Base-by-base conservation (phyloP, 805 yeast genomes). In the Yarrowia bubula region DNA sequence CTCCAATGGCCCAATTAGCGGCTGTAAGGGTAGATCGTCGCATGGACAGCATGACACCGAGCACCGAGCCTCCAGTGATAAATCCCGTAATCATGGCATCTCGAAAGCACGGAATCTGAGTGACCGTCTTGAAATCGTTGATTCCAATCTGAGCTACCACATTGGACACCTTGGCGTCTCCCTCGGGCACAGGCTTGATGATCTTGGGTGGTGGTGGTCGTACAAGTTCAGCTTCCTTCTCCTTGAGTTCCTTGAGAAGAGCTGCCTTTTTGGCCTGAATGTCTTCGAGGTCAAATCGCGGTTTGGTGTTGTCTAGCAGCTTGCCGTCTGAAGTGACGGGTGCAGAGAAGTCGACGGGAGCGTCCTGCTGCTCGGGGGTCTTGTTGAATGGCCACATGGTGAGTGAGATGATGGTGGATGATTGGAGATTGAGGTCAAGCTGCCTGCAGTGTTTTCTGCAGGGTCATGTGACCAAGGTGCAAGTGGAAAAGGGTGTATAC, bases 1-100 rank as follows among this genome's bases (percentile, higher is more conserved):
- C 96, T 42, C 89, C 88, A 60, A 89, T 80, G 9, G 87, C 87
- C 97, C 97, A 92, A 72, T 92, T 90, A 14, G 84, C 79, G 0
- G 96, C 86, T 37, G 67, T 61, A 8, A 74, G 47, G 0, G 68
- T 44, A 11, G 65, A 41, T 28, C 57, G 55, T 37, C 65, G 37
- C 55, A 61, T 39, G 9, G 65, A 47, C 11, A 67, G 46, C 67
- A 76, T 66, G 13, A 75, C 76, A 8, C 68, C 72, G 8, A 73
- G 70, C 7, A 72, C 69, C 4, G 72, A 74, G 3, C 67, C 69
- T 3, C 75, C 74, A 37, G 75, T 71, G 13, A 76, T 75, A 17
- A 71, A 65, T 1, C 79, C 79, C 0, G 77, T 70, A 37, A 76
- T 70, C 68, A 76, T 72, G 8, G 78, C 77, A 37, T 70, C 68